These are phyloP conservation scores for Pseudozyma hubeiensis DNA, from an alignment of 1,284 basidiomycete genomes.

Conservation along the genomic window DNA sequence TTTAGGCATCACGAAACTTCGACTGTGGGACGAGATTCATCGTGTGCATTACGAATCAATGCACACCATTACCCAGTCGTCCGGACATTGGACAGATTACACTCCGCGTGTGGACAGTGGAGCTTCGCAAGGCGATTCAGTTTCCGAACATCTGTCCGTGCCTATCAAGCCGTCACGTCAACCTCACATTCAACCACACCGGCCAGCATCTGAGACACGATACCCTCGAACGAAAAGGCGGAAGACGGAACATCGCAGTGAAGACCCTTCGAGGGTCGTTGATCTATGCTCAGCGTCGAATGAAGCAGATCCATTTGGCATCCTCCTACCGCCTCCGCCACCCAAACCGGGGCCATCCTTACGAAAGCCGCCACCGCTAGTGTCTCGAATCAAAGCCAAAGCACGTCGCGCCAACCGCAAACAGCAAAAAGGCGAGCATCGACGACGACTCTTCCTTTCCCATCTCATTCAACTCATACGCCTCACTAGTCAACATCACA, in stretches of 20 bases:
- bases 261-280: background rate
- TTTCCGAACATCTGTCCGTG: too few species aligned
- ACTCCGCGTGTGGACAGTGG: background rate
- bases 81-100: background rate
- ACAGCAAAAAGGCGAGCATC: constrained; percentile 37
- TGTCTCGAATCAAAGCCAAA: constrained; percentile 24
- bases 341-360: constrained; percentile 22
- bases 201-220: too few species aligned
- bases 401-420: constrained; percentile 38
- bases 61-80: background rate
- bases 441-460: constrained; percentile 28
- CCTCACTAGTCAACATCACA: constrained; percentile 10
- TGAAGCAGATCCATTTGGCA: constrained; percentile 2
- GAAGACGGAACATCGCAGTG: background rate
- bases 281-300: constrained; percentile 1
- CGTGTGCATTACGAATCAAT: constrained; percentile 18
- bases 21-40: constrained; percentile 43
- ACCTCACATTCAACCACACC: background rate
- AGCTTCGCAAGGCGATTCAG: background rate
- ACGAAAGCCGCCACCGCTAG: constrained; percentile 28
- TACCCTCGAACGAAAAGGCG: too few species aligned
- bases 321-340: constrained; percentile 23
- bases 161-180: too few species aligned
- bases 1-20: constrained; percentile 41
- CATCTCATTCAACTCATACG: constrained; percentile 27